phyloP scores from a whole-genome alignment of 257 asterid species.

The Nicotiana tabacum region DNA sequence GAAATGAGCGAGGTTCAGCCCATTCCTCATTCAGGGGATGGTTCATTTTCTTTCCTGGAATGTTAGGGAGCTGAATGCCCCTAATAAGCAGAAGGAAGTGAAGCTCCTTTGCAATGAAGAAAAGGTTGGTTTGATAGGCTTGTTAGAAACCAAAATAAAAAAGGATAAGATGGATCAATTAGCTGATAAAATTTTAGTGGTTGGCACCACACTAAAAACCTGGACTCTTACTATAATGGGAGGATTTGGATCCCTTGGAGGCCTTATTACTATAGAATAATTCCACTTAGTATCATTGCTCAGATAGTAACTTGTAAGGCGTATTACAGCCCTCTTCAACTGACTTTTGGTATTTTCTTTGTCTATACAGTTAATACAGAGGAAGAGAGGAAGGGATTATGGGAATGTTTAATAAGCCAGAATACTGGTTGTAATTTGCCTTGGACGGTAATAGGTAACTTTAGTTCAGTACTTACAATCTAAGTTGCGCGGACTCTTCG shows the following conservation, averaged over 20 bases:
- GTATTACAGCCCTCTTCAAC: neutral
- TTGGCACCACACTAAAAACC: neutral
- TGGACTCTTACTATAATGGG: neutral
- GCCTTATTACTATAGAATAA: neutral
- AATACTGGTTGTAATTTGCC: neutral
- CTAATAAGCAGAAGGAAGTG: neutral
- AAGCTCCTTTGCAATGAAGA: neutral
- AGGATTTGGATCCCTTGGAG: neutral
- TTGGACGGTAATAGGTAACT: neutral
- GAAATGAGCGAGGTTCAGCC: neutral
- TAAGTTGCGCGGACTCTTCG: no score
- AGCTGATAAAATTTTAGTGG: neutral
- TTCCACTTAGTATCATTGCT: neutral
- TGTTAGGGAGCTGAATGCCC: neutral
- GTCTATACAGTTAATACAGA: neutral
- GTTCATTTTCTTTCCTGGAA: neutral
- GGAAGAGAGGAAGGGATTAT: neutral
- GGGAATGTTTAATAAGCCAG: neutral
- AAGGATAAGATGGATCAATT: neutral
- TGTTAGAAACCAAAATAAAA: neutral
- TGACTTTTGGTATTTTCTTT: neutral
- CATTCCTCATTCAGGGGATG: neutral
- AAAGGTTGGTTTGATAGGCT: neutral
- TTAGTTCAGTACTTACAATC: neutral
- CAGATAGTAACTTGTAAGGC: neutral